Evolutionary conservation across 495 filamentous ascomycete species (phyloP).

Genomic region (Hypoxylon cercidicola): DNA sequence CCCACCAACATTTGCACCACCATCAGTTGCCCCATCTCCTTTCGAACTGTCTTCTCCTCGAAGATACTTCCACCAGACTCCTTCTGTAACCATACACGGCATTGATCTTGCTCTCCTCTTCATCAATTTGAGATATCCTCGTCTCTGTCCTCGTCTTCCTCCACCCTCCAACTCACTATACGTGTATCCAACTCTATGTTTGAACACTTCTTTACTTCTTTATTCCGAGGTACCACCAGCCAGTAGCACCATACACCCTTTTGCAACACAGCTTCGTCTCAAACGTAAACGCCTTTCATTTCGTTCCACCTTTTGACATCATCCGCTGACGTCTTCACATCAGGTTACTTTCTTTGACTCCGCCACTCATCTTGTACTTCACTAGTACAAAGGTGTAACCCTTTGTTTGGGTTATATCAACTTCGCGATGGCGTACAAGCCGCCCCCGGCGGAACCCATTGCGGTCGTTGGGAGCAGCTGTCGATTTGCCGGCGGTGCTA

Average conservation of each 20-base stretch:
- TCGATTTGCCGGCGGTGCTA: slow-evolving; percentile 67
- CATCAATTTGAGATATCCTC: too few relatives aligned
- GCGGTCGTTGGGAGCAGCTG: slow-evolving; percentile 69
- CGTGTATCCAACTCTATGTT: too few relatives aligned
- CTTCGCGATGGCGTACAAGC: slow-evolving; percentile 48
- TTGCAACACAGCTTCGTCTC: not conserved
- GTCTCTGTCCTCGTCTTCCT: too few relatives aligned
- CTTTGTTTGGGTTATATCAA: not conserved
- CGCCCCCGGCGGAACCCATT: slow-evolving; percentile 58
- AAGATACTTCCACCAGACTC: too few relatives aligned
- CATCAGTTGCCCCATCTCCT: too few relatives aligned
- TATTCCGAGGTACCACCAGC: too few relatives aligned
- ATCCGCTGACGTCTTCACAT: not conserved
- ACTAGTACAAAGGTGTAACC: slow-evolving; percentile 1
- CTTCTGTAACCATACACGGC: too few relatives aligned
- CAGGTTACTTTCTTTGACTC: not conserved
- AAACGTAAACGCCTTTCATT: not conserved
- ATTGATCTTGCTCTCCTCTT: too few relatives aligned
- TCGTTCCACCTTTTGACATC: not conserved
- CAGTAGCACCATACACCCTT: not conserved
- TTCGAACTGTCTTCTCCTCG: too few relatives aligned
- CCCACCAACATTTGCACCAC: too few relatives aligned
- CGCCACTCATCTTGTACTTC: not conserved
- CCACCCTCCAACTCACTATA: too few relatives aligned
- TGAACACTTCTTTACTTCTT: too few relatives aligned